phyloP scores from a whole-genome alignment of 225 moss, liverwort and hornwort genomes.

The Straminergon stramineum region DNA sequence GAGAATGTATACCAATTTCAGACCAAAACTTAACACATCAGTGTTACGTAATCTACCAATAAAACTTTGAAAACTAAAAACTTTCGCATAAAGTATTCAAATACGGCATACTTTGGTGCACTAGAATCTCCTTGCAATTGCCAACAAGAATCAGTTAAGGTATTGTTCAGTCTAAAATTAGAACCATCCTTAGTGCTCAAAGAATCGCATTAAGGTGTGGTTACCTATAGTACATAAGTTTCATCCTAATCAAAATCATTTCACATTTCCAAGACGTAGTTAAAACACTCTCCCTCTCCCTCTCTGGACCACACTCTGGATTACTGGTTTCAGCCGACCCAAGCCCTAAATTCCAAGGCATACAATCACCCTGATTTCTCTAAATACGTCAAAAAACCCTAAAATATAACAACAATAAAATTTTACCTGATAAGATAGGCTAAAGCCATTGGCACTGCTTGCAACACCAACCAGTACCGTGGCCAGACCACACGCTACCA shows the following conservation, averaged over 20 bases:
- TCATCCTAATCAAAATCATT: neutral
- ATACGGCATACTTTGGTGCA: neutral
- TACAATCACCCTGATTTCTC: neutral
- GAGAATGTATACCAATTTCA: neutral
- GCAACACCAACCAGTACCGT: constrained; percentile 79
- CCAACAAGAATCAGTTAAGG: neutral
- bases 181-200: neutral
- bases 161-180: neutral
- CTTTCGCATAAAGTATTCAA: neutral
- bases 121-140: neutral
- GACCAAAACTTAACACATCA: neutral
- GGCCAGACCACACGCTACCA: constrained; percentile 64
- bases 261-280: neutral
- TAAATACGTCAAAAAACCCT: neutral
- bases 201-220: neutral
- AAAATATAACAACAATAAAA: neutral
- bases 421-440: constrained; percentile 79
- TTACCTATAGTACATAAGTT: neutral
- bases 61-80: neutral
- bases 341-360: neutral
- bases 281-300: neutral
- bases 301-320: neutral
- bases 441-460: constrained; percentile 65
- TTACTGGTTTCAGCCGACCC: neutral
- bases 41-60: neutral